A percentile compares a stretch with the other conserved stretches of the same genome.
phyloP scores from a whole-genome alignment of 2,329 filamentous ascomycete species.

The Pyrenophora graminea region DNA sequence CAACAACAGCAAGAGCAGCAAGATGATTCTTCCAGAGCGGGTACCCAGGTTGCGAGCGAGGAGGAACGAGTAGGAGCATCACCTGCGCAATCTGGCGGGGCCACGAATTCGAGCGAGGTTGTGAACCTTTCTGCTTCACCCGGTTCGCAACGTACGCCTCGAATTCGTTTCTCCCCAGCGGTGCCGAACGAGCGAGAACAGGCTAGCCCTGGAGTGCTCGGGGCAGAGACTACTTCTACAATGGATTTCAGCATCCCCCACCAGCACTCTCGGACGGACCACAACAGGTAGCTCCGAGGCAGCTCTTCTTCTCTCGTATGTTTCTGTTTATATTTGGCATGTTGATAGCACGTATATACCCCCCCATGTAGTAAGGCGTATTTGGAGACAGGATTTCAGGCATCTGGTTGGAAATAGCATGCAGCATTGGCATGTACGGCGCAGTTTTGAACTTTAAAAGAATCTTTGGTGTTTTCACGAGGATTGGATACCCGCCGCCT shows the following conservation, averaged over 20 bases:
- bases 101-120: conserved; percentile 15
- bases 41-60: conserved; percentile 24
- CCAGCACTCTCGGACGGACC: conserved; percentile 29
- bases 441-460: conserved; percentile 25
- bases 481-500: conserved; percentile 38
- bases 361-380: conserved; percentile 24
- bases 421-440: conserved; percentile 35
- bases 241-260: conserved; percentile 9
- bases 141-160: conserved; percentile 24
- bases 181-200: conserved; percentile 12
- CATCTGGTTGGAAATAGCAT: conserved; percentile 18
- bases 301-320: conserved; percentile 12
- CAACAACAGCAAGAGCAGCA: conserved; percentile 28
- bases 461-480: conserved; percentile 13
- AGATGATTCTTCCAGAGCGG: conserved; percentile 17
- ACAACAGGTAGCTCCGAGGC: conserved; percentile 33
- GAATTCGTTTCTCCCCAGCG: conserved; percentile 33
- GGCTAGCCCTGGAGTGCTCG: conserved; percentile 13
- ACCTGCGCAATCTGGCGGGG: conserved; percentile 15
- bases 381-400: conserved; percentile 14
- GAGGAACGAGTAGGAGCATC: conserved; percentile 21
- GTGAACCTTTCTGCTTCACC: conserved; percentile 15
- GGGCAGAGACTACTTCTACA: conserved; percentile 12
- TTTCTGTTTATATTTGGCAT: conserved; percentile 29
- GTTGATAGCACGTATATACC: conserved; percentile 32